Evolutionary conservation across 176 grass and related monocot genomes (phyloP), one percentile per base, ranked within the genome.

Genomic region (Cenchrus fungigraminus): DNA sequence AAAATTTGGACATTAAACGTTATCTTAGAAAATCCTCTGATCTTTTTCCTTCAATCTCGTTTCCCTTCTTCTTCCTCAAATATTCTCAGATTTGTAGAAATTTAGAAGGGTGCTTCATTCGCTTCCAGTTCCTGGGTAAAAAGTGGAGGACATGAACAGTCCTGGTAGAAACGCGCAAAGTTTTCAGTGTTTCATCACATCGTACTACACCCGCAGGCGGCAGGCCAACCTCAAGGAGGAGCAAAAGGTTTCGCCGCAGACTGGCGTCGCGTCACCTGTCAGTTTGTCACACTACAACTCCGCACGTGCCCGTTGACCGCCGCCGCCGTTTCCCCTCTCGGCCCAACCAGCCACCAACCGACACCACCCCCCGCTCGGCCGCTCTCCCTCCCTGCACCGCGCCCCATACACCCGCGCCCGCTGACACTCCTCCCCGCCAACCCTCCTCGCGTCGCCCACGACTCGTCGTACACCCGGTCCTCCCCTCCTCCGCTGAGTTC

Each of bases 301-400:
- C 56, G 71, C 82, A 84, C 84, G 76, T 80, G 84, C 76, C 56
- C 67, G 84, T 73, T 80, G 84, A 86, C 76, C 67, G 84, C 76
- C 67, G 75, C 76, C 65, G 75, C 76, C 65, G 14, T 73, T 79
- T 49, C 54, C 67, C 9, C 9, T 50, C 66, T 71, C 19, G 50
- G 59, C 68, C 70, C 68, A 65, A 46, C 42, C 84, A 19, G 20
- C 65, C 47, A 57, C 83, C 65, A 71, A 71, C 83, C 83, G 11
- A 11, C 12, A 66, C 62, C 50, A 11, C 28, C 51, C 59, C 20
- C 31, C 31, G 1, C 31, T 32, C 31, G 31, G 31, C 31, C 10
- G 1, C 45, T 40, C 19, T 6, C 19, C 8, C 68, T 47, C 60
- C 79, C 17, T 87, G 61, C 63, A 87, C 79, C 72, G 79, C 43